Base-by-base conservation (phyloP, 495 filamentous ascomycete species). In the Recurvomyces mirabilis region DNA sequence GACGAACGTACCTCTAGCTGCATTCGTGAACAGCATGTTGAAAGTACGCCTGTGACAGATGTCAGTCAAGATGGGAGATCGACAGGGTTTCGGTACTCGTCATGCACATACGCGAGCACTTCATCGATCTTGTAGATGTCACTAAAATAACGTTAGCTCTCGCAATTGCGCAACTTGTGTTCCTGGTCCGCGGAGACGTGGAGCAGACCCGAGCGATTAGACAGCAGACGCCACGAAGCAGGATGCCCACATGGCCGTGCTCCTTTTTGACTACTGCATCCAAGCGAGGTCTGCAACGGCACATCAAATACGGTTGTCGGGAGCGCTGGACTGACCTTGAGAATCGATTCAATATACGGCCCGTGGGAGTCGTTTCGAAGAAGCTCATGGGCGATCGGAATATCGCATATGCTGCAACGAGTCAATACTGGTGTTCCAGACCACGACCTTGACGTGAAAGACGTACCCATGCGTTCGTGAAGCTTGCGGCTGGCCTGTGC, bases 371-470 rank as follows among this genome's bases (percentile, higher is more conserved):
- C 10, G 89, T 94, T 62, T 99, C 93, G 53, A 99, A 99, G 65
- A 99, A 99, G 54, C 75, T 87, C 93, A 99, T 99, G 19, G 93
- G 93, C 13, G 87, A 91, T 57, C 91, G 78, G 70, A 99, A 99
- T 54, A 96, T 96, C 5, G 93, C 86, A 53, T 82, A 87, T 32
- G 93, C 93, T 44, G 21, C 3, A 3, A 31, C 14, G 3, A 9
- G 38, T 40, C 20, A 40, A 23, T 28, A 5, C 5, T 5, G 10
- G 26, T 13, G n/a, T n/a, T n/a, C n/a, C n/a, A n/a, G 24, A 31
- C n/a, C 26, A 31, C n/a, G 4, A 7, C 13, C 5, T n/a, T 4
- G 15, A 3, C 2, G 19, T 31, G 17, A 19, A 29, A 31, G 1
- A 44, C 29, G 33, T 15, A 34, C 41, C 28, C 93, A 99, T 99